Conservation (phyloP, 2,329 filamentous ascomycete species). For the Myriangium duriaei region DNA sequence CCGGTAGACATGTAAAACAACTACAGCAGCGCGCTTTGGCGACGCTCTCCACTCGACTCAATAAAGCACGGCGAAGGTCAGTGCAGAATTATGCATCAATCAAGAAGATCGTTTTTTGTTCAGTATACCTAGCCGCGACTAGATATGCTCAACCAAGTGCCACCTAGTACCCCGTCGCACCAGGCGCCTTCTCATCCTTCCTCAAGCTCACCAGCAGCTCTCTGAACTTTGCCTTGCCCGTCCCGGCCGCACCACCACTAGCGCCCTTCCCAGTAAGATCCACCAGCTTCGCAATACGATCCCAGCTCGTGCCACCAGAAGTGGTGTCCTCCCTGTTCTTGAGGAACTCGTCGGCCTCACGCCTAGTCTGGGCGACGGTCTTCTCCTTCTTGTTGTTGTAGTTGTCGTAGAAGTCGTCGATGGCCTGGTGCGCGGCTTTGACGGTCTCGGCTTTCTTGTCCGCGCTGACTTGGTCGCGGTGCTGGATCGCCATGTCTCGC, state of each 20-base stretch:
- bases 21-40: too few relatives aligned
- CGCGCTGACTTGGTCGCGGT: slow-evolving; percentile 72
- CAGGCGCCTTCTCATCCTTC: slow-evolving; percentile 82
- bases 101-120: too few relatives aligned
- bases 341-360: slow-evolving; percentile 88
- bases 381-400: slow-evolving; percentile 99
- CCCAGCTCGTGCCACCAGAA: slow-evolving; percentile 93
- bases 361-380: slow-evolving; percentile 71
- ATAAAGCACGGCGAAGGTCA: too few relatives aligned
- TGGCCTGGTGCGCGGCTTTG: slow-evolving; percentile 80
- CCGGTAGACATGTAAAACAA: too few relatives aligned
- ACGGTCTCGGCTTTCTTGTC: slow-evolving; percentile 75
- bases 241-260: slow-evolving; percentile 75
- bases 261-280: slow-evolving; percentile 88
- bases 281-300: slow-evolving; percentile 94
- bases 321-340: slow-evolving; percentile 82
- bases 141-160: too few relatives aligned
- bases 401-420: slow-evolving; percentile 98
- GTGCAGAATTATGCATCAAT: too few relatives aligned
- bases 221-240: slow-evolving; percentile 91
- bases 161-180: slow-evolving; percentile 35
- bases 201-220: slow-evolving; percentile 75
- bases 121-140: too few relatives aligned
- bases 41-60: too few relatives aligned
- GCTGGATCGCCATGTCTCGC: slow-evolving; percentile 68